These are phyloP conservation scores for Trichosanthes cucumerina DNA, from an alignment of 306 rosid genomes.

Conservation along the genomic window DNA sequence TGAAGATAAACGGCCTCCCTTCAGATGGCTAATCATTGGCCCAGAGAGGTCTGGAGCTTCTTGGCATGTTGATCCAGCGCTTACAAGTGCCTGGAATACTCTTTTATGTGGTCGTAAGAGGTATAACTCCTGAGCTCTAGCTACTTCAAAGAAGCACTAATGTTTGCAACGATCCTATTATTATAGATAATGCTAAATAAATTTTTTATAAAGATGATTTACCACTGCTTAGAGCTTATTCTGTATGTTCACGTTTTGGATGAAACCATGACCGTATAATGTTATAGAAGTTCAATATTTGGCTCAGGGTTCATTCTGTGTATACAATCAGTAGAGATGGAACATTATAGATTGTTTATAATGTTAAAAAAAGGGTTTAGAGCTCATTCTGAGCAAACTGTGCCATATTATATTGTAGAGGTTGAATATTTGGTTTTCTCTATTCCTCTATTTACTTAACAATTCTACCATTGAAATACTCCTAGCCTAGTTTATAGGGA, in stretches of 20 bases:
- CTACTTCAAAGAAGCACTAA: background rate
- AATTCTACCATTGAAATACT: background rate
- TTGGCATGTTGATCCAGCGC: conserved; percentile 99
- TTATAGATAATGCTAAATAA: background rate
- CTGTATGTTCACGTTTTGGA: background rate
- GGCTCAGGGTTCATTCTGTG: background rate
- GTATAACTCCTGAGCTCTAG: conserved; percentile 23
- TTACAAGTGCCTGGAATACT: conserved; percentile 99
- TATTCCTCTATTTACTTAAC: background rate
- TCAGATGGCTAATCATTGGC: conserved; percentile 91
- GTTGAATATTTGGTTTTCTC: background rate
- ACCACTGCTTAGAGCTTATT: background rate
- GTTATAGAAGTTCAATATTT: background rate
- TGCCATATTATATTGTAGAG: background rate
- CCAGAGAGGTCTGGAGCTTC: conserved; percentile 99
- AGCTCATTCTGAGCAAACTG: background rate
- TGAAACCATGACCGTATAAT: background rate
- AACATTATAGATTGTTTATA: background rate
- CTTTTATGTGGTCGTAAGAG: conserved; percentile 89
- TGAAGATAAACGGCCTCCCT: conserved; percentile 74
- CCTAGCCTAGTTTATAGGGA: background rate
- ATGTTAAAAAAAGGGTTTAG: background rate
- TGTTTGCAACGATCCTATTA: background rate
- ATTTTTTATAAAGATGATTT: background rate
- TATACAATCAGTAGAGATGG: background rate